Base-by-base conservation (phyloP, 768 basidiomycete genomes). In the Sistotremastrum suecicum region DNA sequence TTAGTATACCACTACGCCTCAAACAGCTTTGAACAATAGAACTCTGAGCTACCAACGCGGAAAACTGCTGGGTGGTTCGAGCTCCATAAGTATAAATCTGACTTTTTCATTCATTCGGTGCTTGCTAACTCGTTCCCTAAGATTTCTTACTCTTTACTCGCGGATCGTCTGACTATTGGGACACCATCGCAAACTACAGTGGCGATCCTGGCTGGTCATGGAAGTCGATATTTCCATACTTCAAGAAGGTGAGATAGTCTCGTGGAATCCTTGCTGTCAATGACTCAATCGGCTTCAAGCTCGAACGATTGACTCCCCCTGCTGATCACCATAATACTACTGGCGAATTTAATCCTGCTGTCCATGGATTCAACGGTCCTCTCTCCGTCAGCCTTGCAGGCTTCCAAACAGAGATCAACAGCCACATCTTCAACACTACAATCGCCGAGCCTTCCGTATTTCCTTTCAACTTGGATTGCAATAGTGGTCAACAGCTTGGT, bases 161-260 rank as follows among this genome's bases (percentile, higher is more conserved):
- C 5, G 56, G 56, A 9, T 53, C 60, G 1, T 34, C 45, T 5
- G 56, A 57, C 30, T 55, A 58, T 43, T 61, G 43, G 39, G 47
- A 63, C 44, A 50, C 51, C 5, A 54, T 41, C 8, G 61, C 61
- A 3, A 30, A 37, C 7, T 32, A 56, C 8, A 56, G 52, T n/a
- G 59, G 56, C 6, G 60, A 63, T 34, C 3, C 20, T 3, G 56
- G 56, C 3, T 63, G 60, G 60, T 53, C 54, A 0, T 60, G 58
- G 58, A 44, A 51, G 7, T 37, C 46, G 5, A 38, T 61, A 4
- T 29, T 42, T 10, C 51, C 44, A 0, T 61, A 53, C 46, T 55
- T 57, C 48, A 41, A 45, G 29, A 57, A 55, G 53, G 60, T 57
- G 3, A 5, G n/a, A n/a, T n/a, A n/a, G n/a, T n/a, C n/a, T n/a